phyloP scores from a whole-genome alignment of 225 moss, liverwort and hornwort genomes.

The Polytrichum commune region DNA sequence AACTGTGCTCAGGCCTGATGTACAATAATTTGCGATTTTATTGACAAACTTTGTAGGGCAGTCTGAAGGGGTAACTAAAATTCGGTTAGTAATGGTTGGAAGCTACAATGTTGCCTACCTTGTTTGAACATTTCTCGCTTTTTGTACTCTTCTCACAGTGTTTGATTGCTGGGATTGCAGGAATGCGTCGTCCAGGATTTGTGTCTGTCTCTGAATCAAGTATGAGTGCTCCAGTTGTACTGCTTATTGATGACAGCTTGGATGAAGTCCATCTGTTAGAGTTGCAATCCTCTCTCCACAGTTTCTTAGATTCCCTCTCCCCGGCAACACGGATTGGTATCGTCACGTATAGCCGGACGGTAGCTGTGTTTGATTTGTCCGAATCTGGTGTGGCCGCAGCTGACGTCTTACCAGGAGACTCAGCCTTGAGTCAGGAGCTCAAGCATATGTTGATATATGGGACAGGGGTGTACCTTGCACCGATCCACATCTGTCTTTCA shows the following conservation, averaged over 20 bases:
- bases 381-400: conserved; percentile 81
- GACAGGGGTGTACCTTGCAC: conserved; percentile 96
- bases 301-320: conserved; percentile 76
- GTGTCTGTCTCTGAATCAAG: conserved; percentile 94
- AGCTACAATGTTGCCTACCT: not conserved
- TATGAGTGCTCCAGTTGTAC: conserved; percentile 84
- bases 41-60: no score
- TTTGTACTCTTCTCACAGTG: conserved; percentile 29
- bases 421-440: conserved; percentile 70
- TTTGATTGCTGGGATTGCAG: conserved; percentile 36
- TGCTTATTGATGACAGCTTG: conserved; percentile 87
- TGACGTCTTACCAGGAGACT: conserved; percentile 88
- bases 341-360: conserved; percentile 77
- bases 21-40: no score
- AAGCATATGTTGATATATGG: conserved; percentile 97
- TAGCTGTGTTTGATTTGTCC: conserved; percentile 88
- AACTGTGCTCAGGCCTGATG: no score
- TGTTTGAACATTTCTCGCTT: conserved; percentile 33
- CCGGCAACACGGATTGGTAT: conserved; percentile 83
- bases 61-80: no score
- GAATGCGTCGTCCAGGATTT: conserved; percentile 80
- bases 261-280: conserved; percentile 83
- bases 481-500: conserved; percentile 80
- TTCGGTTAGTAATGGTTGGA: not conserved
- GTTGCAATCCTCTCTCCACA: conserved; percentile 87